These are phyloP conservation scores for Phanerochaete sordida DNA, from an alignment of 768 basidiomycete genomes.

Conservation along the genomic window DNA sequence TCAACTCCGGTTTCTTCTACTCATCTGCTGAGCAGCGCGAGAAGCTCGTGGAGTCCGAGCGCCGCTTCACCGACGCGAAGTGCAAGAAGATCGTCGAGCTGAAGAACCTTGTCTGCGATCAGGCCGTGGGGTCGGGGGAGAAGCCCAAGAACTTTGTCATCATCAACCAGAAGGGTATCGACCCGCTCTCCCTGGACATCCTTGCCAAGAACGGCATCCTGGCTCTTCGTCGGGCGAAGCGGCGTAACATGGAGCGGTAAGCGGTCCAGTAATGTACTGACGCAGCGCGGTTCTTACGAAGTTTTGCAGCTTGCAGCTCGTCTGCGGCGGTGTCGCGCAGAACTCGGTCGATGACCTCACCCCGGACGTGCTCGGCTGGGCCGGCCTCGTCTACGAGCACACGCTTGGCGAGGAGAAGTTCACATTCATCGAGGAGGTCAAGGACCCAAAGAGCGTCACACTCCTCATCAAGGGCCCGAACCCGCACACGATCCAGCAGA, in stretches of 20 bases:
- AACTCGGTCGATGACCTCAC: slow-evolving; percentile 97
- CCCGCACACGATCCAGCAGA: slow-evolving; percentile 91
- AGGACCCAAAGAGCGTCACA: slow-evolving; percentile 91
- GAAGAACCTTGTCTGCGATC: slow-evolving; percentile 95
- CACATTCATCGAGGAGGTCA: slow-evolving; percentile 97
- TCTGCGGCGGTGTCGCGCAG: slow-evolving; percentile 93
- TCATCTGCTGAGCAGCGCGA: slow-evolving; percentile 97
- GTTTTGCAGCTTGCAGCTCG: slow-evolving; percentile 72
- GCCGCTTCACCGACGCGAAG: slow-evolving; percentile 90
- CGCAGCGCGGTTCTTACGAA: not conserved
- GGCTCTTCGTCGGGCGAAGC: slow-evolving; percentile 90
- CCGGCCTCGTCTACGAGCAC: slow-evolving; percentile 98
- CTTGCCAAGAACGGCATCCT: slow-evolving; percentile 96
- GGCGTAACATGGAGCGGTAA: slow-evolving; percentile 98
- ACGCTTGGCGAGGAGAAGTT: slow-evolving; percentile 98
- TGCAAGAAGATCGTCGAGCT: slow-evolving; percentile 95
- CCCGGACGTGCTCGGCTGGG: slow-evolving; percentile 92
- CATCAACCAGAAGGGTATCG: slow-evolving; percentile 99
- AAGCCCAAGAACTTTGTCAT: slow-evolving; percentile 87
- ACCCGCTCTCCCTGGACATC: slow-evolving; percentile 93
- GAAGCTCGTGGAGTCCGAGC: slow-evolving; percentile 96
- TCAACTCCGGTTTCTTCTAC: slow-evolving; percentile 99
- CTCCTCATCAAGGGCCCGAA: slow-evolving; percentile 98
- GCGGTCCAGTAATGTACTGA: slow-evolving; percentile 15
- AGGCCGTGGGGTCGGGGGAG: slow-evolving; percentile 77